Evolutionary conservation across 2,329 filamentous ascomycete species (phyloP), one percentile per base, ranked within the genome.

Genomic region (Chaetomium sp.): DNA sequence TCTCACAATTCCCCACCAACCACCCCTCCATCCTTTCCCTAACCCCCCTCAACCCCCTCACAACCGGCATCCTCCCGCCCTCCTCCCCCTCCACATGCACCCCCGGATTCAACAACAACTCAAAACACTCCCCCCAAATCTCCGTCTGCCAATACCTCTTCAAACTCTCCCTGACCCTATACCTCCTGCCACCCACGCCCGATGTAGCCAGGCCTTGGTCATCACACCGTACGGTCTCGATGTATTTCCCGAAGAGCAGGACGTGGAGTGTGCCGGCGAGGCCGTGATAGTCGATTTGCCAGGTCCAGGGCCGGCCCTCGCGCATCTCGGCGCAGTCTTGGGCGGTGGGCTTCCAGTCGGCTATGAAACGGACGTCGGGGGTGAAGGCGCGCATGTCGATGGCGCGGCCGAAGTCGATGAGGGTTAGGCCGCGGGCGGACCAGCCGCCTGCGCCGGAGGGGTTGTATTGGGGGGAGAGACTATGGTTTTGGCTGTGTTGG

Each of bases 121-220:
- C 87, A 69, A 99, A 95, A 48, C 87, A 85, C 58, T 88, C 84
- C 2, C 69, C 73, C 94, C 94, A 99, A 45, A 97, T 82, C 49
- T 96, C 91, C 49, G 85, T 87, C 76, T 97, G 91, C 94, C 94
- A 99, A 72, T 99, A 99, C 45, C 94, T 75, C 76, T 99, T 99
- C 58, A 97, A 73, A 11, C 77, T 82, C 71, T 96, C 92, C 51
- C 87, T 82, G 62, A 96, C 84, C 60, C 80, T 83, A 73, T 96
- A 97, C 48, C 79, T 84, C 67, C 88, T 85, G 1, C 79, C 81
- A 6, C 71, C 69, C 11, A 70, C 73, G 4, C 52, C 51, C 12
- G 50, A 55, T 1, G 72, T 77, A n/a, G 80, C 81, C 1, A 86
- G 71, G 1, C 78, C 79, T 12, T 78, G 79, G 34, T 75, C 70